Percentiles rank a stretch among this genome's conserved stretches.
These are phyloP conservation scores for Colletotrichum falcatum DNA, from an alignment of 2,329 filamentous ascomycete genomes.

Conservation along the genomic window DNA sequence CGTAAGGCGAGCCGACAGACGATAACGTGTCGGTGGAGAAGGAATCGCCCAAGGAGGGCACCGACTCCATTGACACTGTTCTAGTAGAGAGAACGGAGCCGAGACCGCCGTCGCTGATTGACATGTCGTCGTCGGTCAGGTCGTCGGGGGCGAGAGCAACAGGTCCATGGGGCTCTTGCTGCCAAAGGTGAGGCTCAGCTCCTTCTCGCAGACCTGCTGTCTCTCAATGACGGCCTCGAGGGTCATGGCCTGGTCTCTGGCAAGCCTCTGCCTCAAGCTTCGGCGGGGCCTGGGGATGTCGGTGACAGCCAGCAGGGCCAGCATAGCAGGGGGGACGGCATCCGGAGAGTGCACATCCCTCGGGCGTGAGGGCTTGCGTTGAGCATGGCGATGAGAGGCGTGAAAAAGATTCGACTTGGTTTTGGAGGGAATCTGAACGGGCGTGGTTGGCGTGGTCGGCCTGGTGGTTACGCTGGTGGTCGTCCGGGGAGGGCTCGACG, in stretches of 20 bases:
- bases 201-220: constrained; percentile 68
- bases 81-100: constrained; percentile 66
- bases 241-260: constrained; percentile 55
- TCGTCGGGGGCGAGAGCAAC: constrained; percentile 71
- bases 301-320: constrained; percentile 71
- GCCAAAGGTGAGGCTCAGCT: constrained; percentile 65
- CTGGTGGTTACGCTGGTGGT: constrained; percentile 41
- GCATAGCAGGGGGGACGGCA: constrained; percentile 68
- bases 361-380: constrained; percentile 51
- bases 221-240: constrained; percentile 68
- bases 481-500: constrained; percentile 41
- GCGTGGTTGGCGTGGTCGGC: constrained; percentile 55
- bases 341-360: constrained; percentile 64
- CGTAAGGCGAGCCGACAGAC: constrained; percentile 62
- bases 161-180: constrained; percentile 69
- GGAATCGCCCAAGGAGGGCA: constrained; percentile 70
- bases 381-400: constrained; percentile 53
- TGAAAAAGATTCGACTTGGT: constrained; percentile 52
- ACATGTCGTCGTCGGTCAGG: constrained; percentile 59
- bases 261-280: constrained; percentile 47
- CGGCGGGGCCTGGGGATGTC: constrained; percentile 66
- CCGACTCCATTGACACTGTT: constrained; percentile 70
- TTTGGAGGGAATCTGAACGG: constrained; percentile 66
- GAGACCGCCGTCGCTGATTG: constrained; percentile 63
- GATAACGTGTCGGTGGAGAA: constrained; percentile 62